Evolutionary conservation across 495 filamentous ascomycete genomes (phyloP), one percentile per base, ranked within the genome.

Genomic region (Tuber borchii): DNA sequence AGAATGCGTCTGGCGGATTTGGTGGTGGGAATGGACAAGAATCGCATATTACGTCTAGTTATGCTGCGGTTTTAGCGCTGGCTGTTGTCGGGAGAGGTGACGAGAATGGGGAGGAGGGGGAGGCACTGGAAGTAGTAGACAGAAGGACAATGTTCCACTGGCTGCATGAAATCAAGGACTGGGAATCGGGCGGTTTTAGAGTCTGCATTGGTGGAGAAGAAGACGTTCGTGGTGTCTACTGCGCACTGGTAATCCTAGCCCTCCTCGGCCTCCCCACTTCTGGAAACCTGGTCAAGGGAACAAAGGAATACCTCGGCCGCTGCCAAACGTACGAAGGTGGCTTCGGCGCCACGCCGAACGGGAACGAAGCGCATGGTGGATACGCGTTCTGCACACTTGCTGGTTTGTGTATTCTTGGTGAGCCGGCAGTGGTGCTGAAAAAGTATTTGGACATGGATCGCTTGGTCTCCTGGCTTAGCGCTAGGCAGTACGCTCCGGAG

Each of bases 311-410:
- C 86, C 86, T 99, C 48, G 88, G 89, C 7, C 85, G 90, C 85
- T 98, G 93, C 82, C 95, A 98, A 87, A 95, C 92, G 17, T 97
- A 90, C 81, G 95, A 99, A 85, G 95, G 95, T 72, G 95, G 95
- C 43, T 92, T 98, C 45, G 93, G 92, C 73, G 91, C 88, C 19
- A 89, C 89, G 56, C 95, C 95, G 26, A 90, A 88, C 71, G 89
- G 81, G 2, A 79, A 88, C 72, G 95, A 99, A 86, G 96, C 95
- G 61, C 95, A 99, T 86, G 96, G 95, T 26, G 95, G 93, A 73
- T 99, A 97, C 85, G 93, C 94, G 45, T 99, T 98, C 85, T 98
- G 95, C 84, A 94, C 92, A 61, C 85, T 99, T 71, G 95, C 92
- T 48, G 93, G 91, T 82, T 87, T 99, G 61, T 90, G 91, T 80